Base-by-base conservation (phyloP, 1,139 yeast genomes). In the Pichia cactophila region DNA sequence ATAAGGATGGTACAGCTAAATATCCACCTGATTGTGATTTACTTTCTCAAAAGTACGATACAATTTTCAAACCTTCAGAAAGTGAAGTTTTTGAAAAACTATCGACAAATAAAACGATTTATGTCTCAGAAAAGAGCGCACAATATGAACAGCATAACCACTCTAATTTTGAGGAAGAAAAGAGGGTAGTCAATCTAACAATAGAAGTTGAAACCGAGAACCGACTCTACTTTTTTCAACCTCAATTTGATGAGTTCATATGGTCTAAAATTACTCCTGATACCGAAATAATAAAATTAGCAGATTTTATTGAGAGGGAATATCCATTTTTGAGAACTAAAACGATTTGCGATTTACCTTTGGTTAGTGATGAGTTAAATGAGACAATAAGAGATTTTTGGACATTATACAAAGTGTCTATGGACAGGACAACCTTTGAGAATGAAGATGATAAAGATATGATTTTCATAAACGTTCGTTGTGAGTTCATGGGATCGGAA, bases 271-370 rank as follows among this genome's bases (percentile, higher is more conserved):
- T 11, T 10, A 14, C n/a, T 11, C 20, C 14, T 11, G 26, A 43
- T 10, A 20, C 23, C 5, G 17, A 12, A 16, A 26, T 43, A 28
- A 31, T 40, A 1, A 14, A 9, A 7, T 41, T 49, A 9, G 39
- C 26, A 26, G 16, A 28, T 14, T 36, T 26, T 9, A 35, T 49
- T 10, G 26, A 33, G 2, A 28, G n/a, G 4, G 1, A 31, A 16
- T 49, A 45, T 39, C 44, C 49, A 4, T 49, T 45, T 37, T 26
- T 49, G 11, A 23, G 20, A 9, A 14, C 3, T 11, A 12, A 31
- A 12, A 10, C n/a, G n/a, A 31, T 31, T 31, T 12, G 35, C n/a
- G n/a, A 31, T 31, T 10, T 31, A 31, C 35, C 35, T 11, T 14
- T 31, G 35, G 2, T 31, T 31, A 12, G 11, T 6, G n/a, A 31